Percentiles rank a stretch among this genome's conserved stretches.
Conservation (phyloP, 2,329 filamentous ascomycete genomes). For the Septoria linicola region DNA sequence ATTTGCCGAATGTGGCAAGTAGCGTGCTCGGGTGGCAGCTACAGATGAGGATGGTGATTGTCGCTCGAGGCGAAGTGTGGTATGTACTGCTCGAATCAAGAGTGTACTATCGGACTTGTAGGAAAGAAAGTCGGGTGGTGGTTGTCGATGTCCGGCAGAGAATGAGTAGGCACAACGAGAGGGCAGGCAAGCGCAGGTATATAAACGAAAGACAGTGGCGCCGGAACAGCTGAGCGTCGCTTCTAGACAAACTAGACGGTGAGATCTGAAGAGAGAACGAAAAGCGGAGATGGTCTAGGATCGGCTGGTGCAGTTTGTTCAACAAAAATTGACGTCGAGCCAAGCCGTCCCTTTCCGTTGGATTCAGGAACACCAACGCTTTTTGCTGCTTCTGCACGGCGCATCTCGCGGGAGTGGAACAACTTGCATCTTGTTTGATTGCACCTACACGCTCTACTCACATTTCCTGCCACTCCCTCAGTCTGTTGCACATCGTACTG, state of each 20-base stretch:
- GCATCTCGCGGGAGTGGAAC: neutral
- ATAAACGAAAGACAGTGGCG: slow-evolving; percentile 11
- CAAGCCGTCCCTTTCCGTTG: slow-evolving; percentile 10
- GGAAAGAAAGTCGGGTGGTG: neutral
- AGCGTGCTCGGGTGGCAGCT: slow-evolving; percentile 9
- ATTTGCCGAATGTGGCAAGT: slow-evolving; percentile 16
- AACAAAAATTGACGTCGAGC: slow-evolving; percentile 14
- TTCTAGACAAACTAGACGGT: slow-evolving; percentile 5
- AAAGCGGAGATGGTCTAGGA: slow-evolving; percentile 11
- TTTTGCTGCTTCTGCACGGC: neutral
- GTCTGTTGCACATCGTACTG: neutral
- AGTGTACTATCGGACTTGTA: slow-evolving; percentile 4
- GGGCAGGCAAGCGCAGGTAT: slow-evolving; percentile 7
- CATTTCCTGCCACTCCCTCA: neutral
- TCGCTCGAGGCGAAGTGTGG: neutral
- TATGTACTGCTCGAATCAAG: no score
- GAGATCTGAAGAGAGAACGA: neutral
- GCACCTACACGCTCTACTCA: neutral
- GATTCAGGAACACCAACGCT: slow-evolving; percentile 6
- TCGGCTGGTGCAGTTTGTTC: slow-evolving; percentile 10
- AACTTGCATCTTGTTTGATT: no score
- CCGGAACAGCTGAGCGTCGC: slow-evolving; percentile 1
- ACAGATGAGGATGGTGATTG: no score
- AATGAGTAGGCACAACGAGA: neutral
- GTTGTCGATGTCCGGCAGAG: neutral